phyloP scores from a whole-genome alignment of 1,284 basidiomycete genomes.

The Kwoniella shivajii region DNA sequence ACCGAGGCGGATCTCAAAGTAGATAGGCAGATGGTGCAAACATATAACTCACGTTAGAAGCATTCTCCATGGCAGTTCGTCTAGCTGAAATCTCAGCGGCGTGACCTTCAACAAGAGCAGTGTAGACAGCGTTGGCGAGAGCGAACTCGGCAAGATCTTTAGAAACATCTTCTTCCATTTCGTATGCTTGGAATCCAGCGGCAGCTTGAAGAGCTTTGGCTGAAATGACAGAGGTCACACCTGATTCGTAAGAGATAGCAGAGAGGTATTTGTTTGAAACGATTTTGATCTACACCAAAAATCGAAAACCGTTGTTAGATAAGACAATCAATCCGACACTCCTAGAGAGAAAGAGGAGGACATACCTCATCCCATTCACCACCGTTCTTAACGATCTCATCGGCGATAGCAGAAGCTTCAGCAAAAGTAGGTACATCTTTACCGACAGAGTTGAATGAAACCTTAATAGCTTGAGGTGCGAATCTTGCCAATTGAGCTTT shows the following conservation, averaged over 20 bases:
- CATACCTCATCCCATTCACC: constrained; percentile 80
- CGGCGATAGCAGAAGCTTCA: constrained; percentile 91
- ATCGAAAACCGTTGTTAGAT: no score
- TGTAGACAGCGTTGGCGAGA: constrained; percentile 94
- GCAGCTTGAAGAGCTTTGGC: constrained; percentile 76
- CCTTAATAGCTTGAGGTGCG: constrained; percentile 67
- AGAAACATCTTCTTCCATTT: constrained; percentile 93
- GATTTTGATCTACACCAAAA: constrained; percentile 71
- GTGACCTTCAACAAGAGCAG: constrained; percentile 92
- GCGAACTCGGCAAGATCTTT: constrained; percentile 95
- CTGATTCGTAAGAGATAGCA: constrained; percentile 87
- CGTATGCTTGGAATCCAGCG: constrained; percentile 85
- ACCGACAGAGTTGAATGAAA: constrained; percentile 97
- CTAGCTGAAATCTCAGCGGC: constrained; percentile 79
- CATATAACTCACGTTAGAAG: constrained; percentile 67
- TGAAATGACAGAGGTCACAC: constrained; percentile 74
- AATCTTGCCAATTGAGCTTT: constrained; percentile 85
- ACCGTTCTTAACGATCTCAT: constrained; percentile 84
- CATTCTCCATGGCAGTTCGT: constrained; percentile 99
- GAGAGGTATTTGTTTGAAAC: constrained; percentile 96
- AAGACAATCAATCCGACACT: no score
- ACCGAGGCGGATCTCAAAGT: no score
- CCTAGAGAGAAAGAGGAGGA: neutral
- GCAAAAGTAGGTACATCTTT: constrained; percentile 96
- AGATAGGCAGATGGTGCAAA: neutral